Percentiles rank a stretch among this genome's conserved stretches.
These are phyloP conservation scores for Stereum hirsutum DNA, from an alignment of 1,284 basidiomycete species.

Conservation along the genomic window DNA sequence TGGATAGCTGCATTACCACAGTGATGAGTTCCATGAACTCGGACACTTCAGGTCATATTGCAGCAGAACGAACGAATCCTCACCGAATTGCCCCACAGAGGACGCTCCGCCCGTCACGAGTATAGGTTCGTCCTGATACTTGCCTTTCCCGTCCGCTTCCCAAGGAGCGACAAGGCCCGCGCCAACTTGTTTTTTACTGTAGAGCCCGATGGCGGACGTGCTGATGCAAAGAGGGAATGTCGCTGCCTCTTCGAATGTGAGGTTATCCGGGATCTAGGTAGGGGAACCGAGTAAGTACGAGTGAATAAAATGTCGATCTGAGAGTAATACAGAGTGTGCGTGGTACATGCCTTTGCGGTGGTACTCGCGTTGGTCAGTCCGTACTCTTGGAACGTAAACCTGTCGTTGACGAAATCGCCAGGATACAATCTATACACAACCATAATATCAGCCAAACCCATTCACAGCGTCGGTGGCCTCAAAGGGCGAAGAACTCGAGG, in stretches of 20 bases:
- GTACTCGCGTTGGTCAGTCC: background rate
- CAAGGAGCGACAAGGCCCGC: background rate
- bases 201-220: background rate
- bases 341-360: background rate
- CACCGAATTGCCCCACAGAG: background rate
- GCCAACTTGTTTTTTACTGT: background rate
- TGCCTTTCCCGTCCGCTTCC: background rate
- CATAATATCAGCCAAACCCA: background rate
- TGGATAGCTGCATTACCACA: background rate
- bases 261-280: background rate
- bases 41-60: too few species aligned
- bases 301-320: background rate
- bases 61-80: background rate
- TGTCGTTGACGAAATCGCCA: background rate
- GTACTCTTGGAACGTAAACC: background rate
- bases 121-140: background rate
- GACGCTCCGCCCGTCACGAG: background rate
- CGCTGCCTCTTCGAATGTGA: background rate
- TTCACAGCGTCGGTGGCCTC: too few species aligned
- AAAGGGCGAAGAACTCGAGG: too few species aligned
- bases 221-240: background rate
- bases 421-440: constrained; percentile 8
- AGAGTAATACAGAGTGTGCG: background rate
- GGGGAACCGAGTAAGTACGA: background rate
- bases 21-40: background rate